These are phyloP conservation scores for Candolleomyces eurysporus DNA, from an alignment of 768 basidiomycete genomes.

Conservation along the genomic window DNA sequence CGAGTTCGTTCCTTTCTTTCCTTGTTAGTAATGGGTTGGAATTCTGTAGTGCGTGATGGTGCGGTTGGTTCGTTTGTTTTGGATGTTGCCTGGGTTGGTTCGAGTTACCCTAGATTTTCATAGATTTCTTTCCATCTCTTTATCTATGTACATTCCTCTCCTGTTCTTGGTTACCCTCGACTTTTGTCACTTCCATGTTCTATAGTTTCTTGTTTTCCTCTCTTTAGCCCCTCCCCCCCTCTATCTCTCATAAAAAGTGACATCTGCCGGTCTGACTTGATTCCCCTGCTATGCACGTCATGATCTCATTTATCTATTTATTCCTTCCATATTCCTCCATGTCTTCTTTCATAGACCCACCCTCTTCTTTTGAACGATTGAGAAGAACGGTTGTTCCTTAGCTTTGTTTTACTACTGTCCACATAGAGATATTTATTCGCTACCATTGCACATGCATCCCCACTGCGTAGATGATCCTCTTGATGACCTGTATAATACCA, in stretches of 20 bases:
- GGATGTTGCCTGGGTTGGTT: background rate
- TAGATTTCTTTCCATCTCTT: background rate
- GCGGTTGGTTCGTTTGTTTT: background rate
- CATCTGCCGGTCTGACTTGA: background rate
- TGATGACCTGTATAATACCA: background rate
- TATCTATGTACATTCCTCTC: background rate
- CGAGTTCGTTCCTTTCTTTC: background rate
- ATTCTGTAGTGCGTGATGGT: constrained; percentile 5
- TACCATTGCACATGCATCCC: background rate
- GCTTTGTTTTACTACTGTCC: background rate
- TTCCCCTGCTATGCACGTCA: background rate
- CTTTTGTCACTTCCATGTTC: background rate
- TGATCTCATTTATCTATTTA: background rate
- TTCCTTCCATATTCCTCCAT: background rate
- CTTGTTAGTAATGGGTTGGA: background rate
- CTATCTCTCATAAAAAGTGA: background rate
- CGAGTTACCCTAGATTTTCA: background rate
- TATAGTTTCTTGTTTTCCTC: background rate
- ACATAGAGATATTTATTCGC: background rate
- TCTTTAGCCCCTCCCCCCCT: background rate
- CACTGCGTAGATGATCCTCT: background rate
- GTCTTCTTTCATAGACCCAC: background rate
- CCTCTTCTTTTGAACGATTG: background rate
- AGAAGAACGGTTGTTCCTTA: background rate
- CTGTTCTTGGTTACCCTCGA: background rate